A percentile compares a stretch with the other conserved stretches of the same genome.
phyloP scores from a whole-genome alignment of 179 eudicot species.

The Carnegiea gigantea region DNA sequence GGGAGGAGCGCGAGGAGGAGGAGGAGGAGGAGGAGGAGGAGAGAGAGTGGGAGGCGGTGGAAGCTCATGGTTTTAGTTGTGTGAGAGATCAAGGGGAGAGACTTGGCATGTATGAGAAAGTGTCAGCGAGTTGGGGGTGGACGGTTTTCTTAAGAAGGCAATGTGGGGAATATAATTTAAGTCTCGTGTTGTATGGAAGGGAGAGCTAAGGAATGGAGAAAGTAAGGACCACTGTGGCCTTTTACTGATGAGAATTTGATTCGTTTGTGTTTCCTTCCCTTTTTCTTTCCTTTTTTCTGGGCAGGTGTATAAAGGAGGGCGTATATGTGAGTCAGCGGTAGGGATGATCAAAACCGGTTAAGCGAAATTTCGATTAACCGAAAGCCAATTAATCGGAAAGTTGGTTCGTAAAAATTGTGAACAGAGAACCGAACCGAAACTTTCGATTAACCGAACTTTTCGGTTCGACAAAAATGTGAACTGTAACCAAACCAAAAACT shows the following conservation, averaged over 20 bases:
- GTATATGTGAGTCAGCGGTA: too few relatives aligned
- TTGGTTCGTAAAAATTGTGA: too few relatives aligned
- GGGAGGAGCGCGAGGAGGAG: constrained; percentile 33
- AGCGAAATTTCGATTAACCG: too few relatives aligned
- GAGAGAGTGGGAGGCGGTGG: constrained; percentile 16
- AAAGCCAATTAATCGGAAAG: too few relatives aligned
- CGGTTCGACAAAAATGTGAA: too few relatives aligned
- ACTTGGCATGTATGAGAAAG: constrained; percentile 3
- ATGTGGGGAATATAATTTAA: neutral
- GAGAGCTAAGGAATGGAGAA: constrained; percentile 13
- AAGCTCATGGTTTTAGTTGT: constrained; percentile 24
- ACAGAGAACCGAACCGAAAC: too few relatives aligned
- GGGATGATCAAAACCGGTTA: too few relatives aligned
- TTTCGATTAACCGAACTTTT: too few relatives aligned
- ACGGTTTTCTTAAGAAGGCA: constrained; percentile 1
- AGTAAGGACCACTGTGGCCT: constrained; percentile 17
- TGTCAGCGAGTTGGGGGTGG: neutral
- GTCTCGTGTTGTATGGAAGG: constrained; percentile 1
- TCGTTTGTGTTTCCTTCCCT: constrained; percentile 24
- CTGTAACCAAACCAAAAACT: too few relatives aligned
- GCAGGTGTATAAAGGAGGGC: neutral
- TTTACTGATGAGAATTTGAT: constrained; percentile 21
- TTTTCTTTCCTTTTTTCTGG: neutral
- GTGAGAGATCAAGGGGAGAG: neutral
- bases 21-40: constrained; percentile 23